Percentiles rank a stretch among this genome's conserved stretches.
These are phyloP conservation scores for Poterioochromonas sp. DNA, from an alignment of 352 stramenopile species.

Conservation along the genomic window DNA sequence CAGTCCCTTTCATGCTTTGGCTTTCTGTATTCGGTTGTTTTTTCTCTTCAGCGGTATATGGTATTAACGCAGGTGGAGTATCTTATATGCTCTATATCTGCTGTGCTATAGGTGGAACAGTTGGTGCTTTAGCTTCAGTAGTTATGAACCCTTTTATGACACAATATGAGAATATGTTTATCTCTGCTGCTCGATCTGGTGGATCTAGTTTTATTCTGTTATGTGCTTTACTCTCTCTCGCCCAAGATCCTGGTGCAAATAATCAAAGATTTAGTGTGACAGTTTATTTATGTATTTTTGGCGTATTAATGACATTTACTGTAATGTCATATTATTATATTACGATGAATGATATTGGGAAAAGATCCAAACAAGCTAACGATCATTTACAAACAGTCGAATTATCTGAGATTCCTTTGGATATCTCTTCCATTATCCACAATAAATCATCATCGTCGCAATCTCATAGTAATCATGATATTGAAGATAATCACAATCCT, in stretches of 20 bases:
- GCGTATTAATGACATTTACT: neutral
- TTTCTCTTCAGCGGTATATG: neutral
- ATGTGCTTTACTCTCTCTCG: neutral
- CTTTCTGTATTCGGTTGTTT: neutral
- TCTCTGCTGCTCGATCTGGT: neutral
- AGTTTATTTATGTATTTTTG: conserved; percentile 5
- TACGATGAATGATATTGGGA: neutral
- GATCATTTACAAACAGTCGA: no score
- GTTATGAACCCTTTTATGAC: conserved; percentile 28
- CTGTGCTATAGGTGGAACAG: neutral
- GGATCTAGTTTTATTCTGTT: neutral
- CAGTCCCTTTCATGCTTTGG: neutral
- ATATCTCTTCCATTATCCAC: no score
- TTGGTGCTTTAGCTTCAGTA: neutral
- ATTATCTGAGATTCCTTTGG: no score
- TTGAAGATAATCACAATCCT: no score
- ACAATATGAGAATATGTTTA: neutral
- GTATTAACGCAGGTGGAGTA: neutral
- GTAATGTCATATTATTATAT: neutral
- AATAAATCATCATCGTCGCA: no score
- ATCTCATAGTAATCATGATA: no score
- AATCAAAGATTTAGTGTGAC: neutral
- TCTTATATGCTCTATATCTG: neutral
- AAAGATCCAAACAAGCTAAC: neutral
- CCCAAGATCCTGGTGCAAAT: neutral